Conservation (phyloP, 306 rosid genomes). For the Inga oerstediana region DNA sequence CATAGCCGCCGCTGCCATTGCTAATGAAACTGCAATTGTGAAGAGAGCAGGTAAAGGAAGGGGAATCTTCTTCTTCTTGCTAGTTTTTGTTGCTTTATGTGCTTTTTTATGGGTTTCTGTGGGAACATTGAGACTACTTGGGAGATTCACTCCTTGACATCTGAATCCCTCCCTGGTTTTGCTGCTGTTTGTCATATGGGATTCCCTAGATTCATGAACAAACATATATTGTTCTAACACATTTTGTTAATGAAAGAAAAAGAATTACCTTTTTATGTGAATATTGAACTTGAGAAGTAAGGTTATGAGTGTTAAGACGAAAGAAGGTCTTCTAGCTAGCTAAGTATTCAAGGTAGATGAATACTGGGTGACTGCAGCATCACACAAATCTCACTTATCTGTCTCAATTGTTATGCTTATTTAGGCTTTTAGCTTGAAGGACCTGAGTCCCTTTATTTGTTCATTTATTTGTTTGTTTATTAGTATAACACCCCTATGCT, state of each 20-base stretch:
- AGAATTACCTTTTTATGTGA: neutral
- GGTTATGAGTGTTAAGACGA: too few relatives aligned
- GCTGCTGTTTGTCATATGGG: conserved; percentile 37
- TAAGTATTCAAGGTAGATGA: too few relatives aligned
- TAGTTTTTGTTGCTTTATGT: conserved; percentile 70
- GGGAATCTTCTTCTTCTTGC: conserved; percentile 28
- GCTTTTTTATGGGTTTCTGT: conserved; percentile 71
- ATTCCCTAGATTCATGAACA: conserved; percentile 25
- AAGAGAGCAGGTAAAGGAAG: neutral
- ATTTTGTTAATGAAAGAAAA: conserved; percentile 20
- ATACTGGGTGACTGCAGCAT: too few relatives aligned
- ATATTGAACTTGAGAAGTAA: too few relatives aligned
- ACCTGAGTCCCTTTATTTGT: too few relatives aligned
- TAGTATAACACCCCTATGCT: too few relatives aligned
- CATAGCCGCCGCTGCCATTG: too few relatives aligned
- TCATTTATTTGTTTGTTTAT: too few relatives aligned
- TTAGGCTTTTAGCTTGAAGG: too few relatives aligned
- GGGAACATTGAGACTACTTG: conserved; percentile 42
- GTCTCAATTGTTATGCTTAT: too few relatives aligned
- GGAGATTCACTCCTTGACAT: conserved; percentile 42
- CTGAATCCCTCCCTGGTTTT: conserved; percentile 40
- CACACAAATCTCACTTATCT: too few relatives aligned
- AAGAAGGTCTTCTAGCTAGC: too few relatives aligned
- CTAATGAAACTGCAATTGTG: conserved; percentile 13
- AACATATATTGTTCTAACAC: conserved; percentile 37